These are phyloP conservation scores for Neofusicoccum parvum DNA, from an alignment of 2,329 filamentous ascomycete species.

Conservation along the genomic window DNA sequence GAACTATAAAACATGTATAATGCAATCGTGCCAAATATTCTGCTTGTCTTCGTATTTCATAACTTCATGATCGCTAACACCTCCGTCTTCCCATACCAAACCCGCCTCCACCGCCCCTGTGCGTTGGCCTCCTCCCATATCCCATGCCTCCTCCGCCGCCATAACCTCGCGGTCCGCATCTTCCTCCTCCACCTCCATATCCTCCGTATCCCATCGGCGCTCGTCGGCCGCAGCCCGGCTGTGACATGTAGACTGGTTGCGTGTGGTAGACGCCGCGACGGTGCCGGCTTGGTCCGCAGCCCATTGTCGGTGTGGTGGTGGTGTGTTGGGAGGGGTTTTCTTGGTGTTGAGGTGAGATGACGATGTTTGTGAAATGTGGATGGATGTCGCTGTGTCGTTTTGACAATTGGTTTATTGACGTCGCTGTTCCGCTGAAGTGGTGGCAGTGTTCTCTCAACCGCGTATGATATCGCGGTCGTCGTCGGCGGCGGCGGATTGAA, in stretches of 20 bases:
- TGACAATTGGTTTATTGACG: too few species aligned
- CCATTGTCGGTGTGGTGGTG: not conserved
- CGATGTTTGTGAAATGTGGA: too few species aligned
- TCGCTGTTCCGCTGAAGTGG: too few species aligned
- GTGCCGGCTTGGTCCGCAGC: conserved; percentile 3
- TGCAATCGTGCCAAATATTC: too few species aligned
- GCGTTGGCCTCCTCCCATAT: not conserved
- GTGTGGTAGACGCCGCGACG: not conserved
- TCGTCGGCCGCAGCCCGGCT: not conserved
- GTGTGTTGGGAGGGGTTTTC: not conserved
- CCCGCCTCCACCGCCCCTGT: not conserved
- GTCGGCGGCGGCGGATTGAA: too few species aligned
- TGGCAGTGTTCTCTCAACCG: too few species aligned
- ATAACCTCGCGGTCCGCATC: not conserved
- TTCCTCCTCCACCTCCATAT: not conserved
- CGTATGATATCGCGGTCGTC: too few species aligned
- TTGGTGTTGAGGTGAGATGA: too few species aligned
- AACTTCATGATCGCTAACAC: not conserved
- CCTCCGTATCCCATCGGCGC: not conserved
- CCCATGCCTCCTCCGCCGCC: not conserved
- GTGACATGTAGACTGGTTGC: not conserved
- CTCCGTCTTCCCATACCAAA: not conserved
- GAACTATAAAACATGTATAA: too few species aligned
- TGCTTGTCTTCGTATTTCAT: too few species aligned
- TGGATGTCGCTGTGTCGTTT: too few species aligned